Base-by-base conservation (phyloP, 164 flowering plant species). In the Houttuynia cordata region DNA sequence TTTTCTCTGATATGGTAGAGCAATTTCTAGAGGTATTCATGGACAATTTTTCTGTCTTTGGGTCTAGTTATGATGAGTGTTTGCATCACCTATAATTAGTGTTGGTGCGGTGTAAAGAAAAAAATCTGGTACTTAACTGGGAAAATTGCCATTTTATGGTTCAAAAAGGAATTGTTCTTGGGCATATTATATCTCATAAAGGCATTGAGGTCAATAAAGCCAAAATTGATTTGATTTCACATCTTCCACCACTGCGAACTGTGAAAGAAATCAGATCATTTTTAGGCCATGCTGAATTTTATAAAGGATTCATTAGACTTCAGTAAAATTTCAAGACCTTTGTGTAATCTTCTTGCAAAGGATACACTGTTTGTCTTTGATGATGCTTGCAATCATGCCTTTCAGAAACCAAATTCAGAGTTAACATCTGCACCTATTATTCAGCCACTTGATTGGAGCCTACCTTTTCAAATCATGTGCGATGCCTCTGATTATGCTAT, bases 111-210 rank as follows among this genome's bases (percentile, higher is more conserved):
- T 51, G 0, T 10, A 7, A 51, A 51, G 0, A 10, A 0, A 51
- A 19, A 0, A 51, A 51, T 51, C 14, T 40, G 0, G 23, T 40
- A 0, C 1, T 45, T 0, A 47, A 60, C 3, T 60, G 20, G 22
- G 62, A 49, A 8, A 60, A 60, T 15, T 45, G 39, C 4, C 53
- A 60, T 24, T 60, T 60, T 24, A 49, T 60, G 54, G 41, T 45
- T 13, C 5, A 18, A 15, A 49, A 30, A 23, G 39, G 53, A 1
- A 60, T 47, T 23, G 53, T 47, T 2, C 37, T 60, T 47, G 21
- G 53, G 23, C 62, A 60, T 24, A 13, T 12, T 22, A 15, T 51
- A 3, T 60, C 62, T 1, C 19, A 14, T 24, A 47, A 47, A 7
- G 22, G 62, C 47, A 49, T 60, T 7, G 62, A 60, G n/a, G 39